A percentile compares a stretch with the other conserved stretches of the same genome.
Conservation (phyloP, 305 asterid genomes). For the Fraxinus sp. region DNA sequence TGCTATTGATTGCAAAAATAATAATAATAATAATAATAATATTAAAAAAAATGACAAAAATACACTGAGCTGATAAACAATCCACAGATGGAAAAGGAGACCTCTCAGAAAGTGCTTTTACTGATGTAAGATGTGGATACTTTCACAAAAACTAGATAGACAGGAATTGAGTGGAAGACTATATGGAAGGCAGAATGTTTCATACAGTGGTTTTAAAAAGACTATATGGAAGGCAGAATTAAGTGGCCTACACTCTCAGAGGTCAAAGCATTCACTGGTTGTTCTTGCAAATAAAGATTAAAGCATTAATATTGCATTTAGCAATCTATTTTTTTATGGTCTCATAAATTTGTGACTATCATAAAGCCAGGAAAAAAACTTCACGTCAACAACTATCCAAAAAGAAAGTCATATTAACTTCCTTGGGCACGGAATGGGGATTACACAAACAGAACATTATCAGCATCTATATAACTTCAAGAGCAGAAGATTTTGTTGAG, state of each 20-base stretch:
- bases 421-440: not conserved
- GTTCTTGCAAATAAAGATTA: not conserved
- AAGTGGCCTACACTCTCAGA: not conserved
- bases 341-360: not conserved
- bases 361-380: not conserved
- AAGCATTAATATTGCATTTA: not conserved
- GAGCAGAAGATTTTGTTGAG: conserved; percentile 4
- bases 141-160: not conserved
- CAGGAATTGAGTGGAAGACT: not conserved
- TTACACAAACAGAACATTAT: not conserved
- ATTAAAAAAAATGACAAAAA: not conserved
- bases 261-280: not conserved
- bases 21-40: not conserved
- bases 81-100: too few relatives aligned
- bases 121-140: not conserved
- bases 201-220: not conserved
- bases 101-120: not conserved
- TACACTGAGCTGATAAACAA: too few relatives aligned
- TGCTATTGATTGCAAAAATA: not conserved
- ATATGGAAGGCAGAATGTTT: conserved; percentile 4
- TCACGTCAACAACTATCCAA: not conserved
- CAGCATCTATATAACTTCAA: not conserved
- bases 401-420: not conserved
- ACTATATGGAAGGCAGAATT: not conserved
- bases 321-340: not conserved